phyloP scores from a whole-genome alignment of 2,329 filamentous ascomycete genomes.

The Coniochaeta ligniaria region DNA sequence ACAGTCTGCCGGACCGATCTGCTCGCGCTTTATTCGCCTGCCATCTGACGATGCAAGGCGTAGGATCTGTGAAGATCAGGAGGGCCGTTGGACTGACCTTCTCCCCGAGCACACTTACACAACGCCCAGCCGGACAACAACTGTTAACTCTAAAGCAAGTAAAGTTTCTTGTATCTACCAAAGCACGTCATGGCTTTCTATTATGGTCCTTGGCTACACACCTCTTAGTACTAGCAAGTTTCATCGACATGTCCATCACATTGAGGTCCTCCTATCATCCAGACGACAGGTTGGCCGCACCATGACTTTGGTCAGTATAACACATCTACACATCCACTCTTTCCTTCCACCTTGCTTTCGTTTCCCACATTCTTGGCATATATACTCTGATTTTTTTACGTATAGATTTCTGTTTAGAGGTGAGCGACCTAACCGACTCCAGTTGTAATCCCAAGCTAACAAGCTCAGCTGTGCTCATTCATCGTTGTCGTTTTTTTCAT shows the following conservation, averaged over 20 bases:
- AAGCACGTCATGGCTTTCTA: not conserved
- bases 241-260: not conserved
- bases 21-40: not conserved
- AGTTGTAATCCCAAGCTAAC: not conserved
- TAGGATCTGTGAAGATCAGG: constrained; percentile 2
- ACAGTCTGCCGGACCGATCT: not conserved
- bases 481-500: not conserved
- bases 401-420: constrained; percentile 1
- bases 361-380: not conserved
- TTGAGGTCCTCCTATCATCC: not conserved
- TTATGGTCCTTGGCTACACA: not conserved
- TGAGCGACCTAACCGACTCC: not conserved
- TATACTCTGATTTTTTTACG: not conserved
- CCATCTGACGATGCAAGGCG: not conserved
- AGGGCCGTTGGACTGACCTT: not conserved
- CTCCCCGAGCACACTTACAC: not conserved
- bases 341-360: not conserved
- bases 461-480: constrained; percentile 10
- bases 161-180: not conserved
- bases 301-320: constrained; percentile 2
- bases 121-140: not conserved
- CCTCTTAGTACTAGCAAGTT: not conserved
- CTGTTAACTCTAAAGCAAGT: not conserved
- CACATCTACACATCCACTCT: constrained; percentile 1
- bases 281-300: not conserved